Conservation (phyloP, 768 basidiomycete genomes). For the Leccinum fibrillosum region DNA sequence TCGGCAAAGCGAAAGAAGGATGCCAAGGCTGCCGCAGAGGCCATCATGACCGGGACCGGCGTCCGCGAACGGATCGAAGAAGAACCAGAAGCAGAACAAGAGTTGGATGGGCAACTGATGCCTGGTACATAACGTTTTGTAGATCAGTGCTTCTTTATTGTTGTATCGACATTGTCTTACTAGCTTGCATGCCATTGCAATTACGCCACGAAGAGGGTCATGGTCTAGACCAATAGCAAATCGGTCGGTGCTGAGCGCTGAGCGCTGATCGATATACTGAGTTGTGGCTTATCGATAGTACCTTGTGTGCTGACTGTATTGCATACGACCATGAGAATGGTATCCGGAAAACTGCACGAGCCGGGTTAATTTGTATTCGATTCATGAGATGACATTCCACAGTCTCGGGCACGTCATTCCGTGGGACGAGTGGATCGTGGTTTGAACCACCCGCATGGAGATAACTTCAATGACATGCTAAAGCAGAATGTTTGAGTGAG, state of each 20-base stretch:
- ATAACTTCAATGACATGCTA: neutral
- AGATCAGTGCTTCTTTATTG: neutral
- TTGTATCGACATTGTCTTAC: slow-evolving; percentile 12
- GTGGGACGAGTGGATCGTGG: neutral
- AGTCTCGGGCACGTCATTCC: neutral
- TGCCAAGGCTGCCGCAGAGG: slow-evolving; percentile 52
- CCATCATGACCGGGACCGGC: slow-evolving; percentile 36
- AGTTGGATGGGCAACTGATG: slow-evolving; percentile 31
- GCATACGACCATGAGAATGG: slow-evolving; percentile 3
- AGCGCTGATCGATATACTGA: neutral
- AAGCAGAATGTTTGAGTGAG: neutral
- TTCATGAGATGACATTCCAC: slow-evolving; percentile 6
- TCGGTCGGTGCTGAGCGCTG: neutral
- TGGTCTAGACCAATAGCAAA: neutral
- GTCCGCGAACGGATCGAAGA: slow-evolving; percentile 69
- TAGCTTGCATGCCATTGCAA: slow-evolving; percentile 5
- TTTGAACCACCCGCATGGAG: neutral
- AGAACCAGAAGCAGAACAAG: slow-evolving; percentile 66
- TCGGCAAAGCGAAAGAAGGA: slow-evolving; percentile 85
- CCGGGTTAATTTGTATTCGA: neutral
- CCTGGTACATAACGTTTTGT: neutral
- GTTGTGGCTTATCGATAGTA: neutral
- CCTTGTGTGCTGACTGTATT: too few species aligned
- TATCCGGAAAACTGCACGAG: neutral
- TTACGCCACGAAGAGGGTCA: neutral